Evolutionary conservation across 1,284 basidiomycete genomes (phyloP), one percentile per base, ranked within the genome.

Genomic region (Ustilago trichophora): DNA sequence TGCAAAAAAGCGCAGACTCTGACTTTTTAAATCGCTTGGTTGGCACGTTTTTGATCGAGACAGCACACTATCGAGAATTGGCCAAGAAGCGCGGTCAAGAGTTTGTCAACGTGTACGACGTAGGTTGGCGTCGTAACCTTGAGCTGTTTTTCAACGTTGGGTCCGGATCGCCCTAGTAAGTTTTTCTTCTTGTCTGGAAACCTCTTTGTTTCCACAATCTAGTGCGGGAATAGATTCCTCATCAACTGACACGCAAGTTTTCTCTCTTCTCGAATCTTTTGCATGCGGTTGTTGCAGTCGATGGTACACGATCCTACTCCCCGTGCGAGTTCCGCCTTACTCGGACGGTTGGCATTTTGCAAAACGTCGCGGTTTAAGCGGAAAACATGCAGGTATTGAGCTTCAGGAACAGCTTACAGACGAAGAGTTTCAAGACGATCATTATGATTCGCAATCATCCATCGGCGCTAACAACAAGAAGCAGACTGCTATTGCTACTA

Each of bases 91-190:
- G 91, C 31, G 89, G 88, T 32, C 62, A 62, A 31, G 47, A 54
- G 0, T 98, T 96, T 75, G 85, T 91, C 16, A 98, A 98, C 77
- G 93, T 91, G 7, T 98, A 93, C 79, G 90, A 98, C 79, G 83
- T 96, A 6, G 95, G 95, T 1, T 51, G 59, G 42, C 84, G 87
- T 80, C 60, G 85, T 60, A 98, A 98, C 78, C 82, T 98, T 6
- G 82, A 87, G 66, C 80, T 93, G 24, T 96, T 96, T 81, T 97
- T 98, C 84, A 96, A 97, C 74, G 76, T 94, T 27, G 91, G 91
- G 11, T 83, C 85, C 13, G 85, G 62, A 6, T 70, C 74, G 22
- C 44, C 64, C 6, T 48, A 64, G 46, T 50, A 40, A 36, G 38
- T 34, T 26, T 7, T 7, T 22, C 19, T 18, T 8, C 27, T 16